phyloP scores from a whole-genome alignment of 129 eudicot genomes.

The Arctium lappa region DNA sequence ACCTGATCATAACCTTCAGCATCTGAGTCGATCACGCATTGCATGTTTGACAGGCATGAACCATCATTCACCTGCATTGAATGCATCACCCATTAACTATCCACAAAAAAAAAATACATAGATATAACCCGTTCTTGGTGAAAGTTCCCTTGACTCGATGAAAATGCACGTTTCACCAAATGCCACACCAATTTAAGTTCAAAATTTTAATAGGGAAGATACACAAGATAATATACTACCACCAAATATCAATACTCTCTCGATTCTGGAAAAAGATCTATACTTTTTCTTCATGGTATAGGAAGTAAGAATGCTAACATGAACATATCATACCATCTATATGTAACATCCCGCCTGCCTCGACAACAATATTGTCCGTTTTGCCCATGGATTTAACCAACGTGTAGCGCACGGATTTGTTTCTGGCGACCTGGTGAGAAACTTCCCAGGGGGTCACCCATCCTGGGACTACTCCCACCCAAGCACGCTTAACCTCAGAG shows the following conservation, averaged over 20 bases:
- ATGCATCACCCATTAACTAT: conserved; percentile 20
- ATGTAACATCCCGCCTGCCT: too few species aligned
- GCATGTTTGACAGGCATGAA: conserved; percentile 93
- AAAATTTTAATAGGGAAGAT: background rate
- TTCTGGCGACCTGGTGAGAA: too few species aligned
- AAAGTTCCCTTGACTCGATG: background rate
- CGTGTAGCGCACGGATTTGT: too few species aligned
- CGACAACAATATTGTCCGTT: too few species aligned
- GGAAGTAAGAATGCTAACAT: background rate
- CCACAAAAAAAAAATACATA: conserved; percentile 6
- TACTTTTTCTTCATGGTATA: background rate
- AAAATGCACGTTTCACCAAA: conserved; percentile 6
- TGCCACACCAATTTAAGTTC: background rate
- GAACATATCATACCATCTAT: background rate
- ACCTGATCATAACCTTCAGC: conserved; percentile 99
- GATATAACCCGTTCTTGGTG: background rate
- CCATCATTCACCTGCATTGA: conserved; percentile 82
- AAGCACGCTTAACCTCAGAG: too few species aligned
- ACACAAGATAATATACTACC: background rate
- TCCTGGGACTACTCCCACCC: too few species aligned
- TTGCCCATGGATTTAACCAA: too few species aligned
- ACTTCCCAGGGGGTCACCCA: too few species aligned
- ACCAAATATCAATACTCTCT: background rate
- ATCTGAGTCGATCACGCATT: conserved; percentile 78
- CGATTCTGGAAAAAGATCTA: background rate